These are phyloP conservation scores for Cystofilobasidium bisporidii DNA, from an alignment of 768 basidiomycete species.

Conservation along the genomic window DNA sequence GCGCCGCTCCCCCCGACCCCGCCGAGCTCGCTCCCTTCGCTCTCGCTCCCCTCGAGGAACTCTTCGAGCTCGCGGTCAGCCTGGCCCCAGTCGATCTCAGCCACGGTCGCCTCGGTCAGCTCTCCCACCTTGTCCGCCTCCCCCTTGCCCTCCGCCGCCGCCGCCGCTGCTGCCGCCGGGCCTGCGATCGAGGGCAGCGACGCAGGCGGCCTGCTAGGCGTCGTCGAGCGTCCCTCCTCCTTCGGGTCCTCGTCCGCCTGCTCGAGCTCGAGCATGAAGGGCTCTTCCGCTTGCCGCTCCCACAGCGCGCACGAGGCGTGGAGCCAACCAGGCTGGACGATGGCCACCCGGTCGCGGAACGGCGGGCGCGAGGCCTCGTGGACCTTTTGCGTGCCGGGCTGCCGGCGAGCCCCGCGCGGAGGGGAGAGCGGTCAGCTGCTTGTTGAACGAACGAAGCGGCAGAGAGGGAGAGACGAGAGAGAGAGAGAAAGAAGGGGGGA, in stretches of 20 bases:
- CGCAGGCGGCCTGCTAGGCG: neutral
- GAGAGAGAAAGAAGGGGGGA: constrained; percentile 22
- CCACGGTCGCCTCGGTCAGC: constrained; percentile 26
- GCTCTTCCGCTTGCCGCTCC: constrained; percentile 52
- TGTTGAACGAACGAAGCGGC: too few species aligned
- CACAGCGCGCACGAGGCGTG: constrained; percentile 64
- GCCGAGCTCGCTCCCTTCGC: constrained; percentile 24
- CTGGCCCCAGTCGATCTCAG: constrained; percentile 37
- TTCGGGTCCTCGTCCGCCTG: too few species aligned
- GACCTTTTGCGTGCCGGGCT: constrained; percentile 88
- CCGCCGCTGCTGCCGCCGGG: constrained; percentile 28
- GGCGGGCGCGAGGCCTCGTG: constrained; percentile 67
- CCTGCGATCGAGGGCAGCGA: neutral
- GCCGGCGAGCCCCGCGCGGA: too few species aligned
- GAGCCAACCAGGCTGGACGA: constrained; percentile 86
- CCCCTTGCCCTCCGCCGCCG: constrained; percentile 30
- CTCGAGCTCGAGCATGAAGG: constrained; percentile 2
- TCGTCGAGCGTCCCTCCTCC: neutral
- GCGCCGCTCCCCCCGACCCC: too few species aligned
- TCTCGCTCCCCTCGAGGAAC: constrained; percentile 33
- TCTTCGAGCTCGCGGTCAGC: constrained; percentile 35
- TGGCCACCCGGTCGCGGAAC: constrained; percentile 48
- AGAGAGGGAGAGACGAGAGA: neutral
- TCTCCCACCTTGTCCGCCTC: constrained; percentile 72
- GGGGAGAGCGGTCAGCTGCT: neutral